A percentile compares a stretch with the other conserved stretches of the same genome.
Evolutionary conservation across 2,329 filamentous ascomycete genomes (phyloP).

Genomic region (Ophiostoma ips): DNA sequence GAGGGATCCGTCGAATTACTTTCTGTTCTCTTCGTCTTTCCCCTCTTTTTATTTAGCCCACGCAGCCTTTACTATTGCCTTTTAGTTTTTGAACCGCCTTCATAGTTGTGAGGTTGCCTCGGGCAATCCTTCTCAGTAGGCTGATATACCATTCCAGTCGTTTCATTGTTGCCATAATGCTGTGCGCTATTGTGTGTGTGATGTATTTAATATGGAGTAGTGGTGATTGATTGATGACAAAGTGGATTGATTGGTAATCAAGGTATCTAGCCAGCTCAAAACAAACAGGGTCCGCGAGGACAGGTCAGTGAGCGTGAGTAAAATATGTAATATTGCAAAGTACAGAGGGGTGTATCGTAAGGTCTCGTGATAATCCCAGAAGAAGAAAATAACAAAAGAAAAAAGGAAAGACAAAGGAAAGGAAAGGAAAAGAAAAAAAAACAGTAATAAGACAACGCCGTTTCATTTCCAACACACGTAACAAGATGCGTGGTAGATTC

Average conservation of each 20-base stretch:
- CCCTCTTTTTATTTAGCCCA: conserved; percentile 9
- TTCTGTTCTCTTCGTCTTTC: conserved; percentile 6
- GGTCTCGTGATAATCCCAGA: neutral
- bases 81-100: neutral
- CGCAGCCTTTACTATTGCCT: conserved; percentile 8
- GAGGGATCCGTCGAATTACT: neutral
- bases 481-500: neutral
- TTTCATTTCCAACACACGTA: neutral
- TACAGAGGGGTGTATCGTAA: too few species aligned
- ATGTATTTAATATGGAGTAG: neutral
- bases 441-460: neutral
- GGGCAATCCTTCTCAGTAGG: neutral
- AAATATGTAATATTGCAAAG: too few species aligned
- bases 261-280: too few species aligned
- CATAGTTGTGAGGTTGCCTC: neutral
- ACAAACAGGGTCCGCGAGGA: too few species aligned
- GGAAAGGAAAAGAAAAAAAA: neutral
- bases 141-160: conserved; percentile 5
- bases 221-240: too few species aligned
- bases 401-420: neutral
- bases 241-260: too few species aligned
- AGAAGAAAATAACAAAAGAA: neutral
- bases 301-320: too few species aligned
- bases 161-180: too few species aligned
- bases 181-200: too few species aligned